Evolutionary conservation across 495 filamentous ascomycete genomes (phyloP), one percentile per base, ranked within the genome.

Genomic region (Neurospora africana): DNA sequence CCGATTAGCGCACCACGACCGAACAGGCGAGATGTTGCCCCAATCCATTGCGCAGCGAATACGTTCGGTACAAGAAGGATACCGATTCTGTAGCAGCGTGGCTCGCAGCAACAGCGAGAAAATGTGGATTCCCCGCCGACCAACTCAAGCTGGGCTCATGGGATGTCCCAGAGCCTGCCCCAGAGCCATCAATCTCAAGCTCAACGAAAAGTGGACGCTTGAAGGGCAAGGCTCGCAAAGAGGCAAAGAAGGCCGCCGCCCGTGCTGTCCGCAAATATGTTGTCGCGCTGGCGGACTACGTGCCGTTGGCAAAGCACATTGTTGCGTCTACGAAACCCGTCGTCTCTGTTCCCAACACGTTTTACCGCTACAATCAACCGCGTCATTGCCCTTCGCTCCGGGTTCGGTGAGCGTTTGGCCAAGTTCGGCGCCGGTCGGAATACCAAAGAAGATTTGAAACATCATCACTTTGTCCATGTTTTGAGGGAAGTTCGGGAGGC

Each of bases 11-110:
- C n/a, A 6, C 53, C 53, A 61, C 53, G 13, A 30, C 23, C 30
- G 17, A 15, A 30, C 37, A 1, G 41, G 9, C 47, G 70, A 68
- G 19, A 82, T 83, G 82, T 58, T 79, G 15, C 79, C 80, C 7
- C 33, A n/a, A n/a, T n/a, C n/a, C n/a, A n/a, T 68, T 13, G 79
- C 76, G 65, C 76, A 81, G 80, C 69, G 82, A 76, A 39, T 86
- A 86, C 74, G 75, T 75, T 17, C 80, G 79, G 71, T 88, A 87
- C 74, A 87, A 87, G 74, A 75, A 76, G 38, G 86, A 88, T 71
- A 86, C 83, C 13, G 78, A 84, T 69, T 75, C 72, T 2, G 81
- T 87, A 58, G 85, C 85, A 58, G 79, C 81, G 30, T 87, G 85
- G 85, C 83, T 87, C 41, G 84, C 84, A 3, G 76, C 81, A 30